Evolutionary conservation across 192 early-diverging fungal genomes (phyloP), one percentile per base, ranked within the genome.

Genomic region (Dispira parvispora): DNA sequence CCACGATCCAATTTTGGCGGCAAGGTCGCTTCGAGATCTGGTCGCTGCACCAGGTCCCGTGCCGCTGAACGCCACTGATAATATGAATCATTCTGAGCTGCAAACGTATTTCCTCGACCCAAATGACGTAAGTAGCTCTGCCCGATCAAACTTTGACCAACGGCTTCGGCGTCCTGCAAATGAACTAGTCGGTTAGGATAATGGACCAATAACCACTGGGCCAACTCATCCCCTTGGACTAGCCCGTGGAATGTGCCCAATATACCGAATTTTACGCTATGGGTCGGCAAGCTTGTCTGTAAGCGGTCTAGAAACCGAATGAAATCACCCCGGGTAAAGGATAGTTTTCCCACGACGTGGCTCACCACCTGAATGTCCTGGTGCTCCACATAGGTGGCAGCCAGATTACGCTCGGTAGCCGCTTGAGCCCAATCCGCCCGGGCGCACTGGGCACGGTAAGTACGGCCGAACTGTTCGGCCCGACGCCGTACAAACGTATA

Each of bases 1-100:
- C 32, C 32, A 38, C 32, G 32, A 38, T 38, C 32, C 8, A 56
- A 46, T 5, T 43, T 45, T 52, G 52, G 16, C 14, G 57, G 23
- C 11, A 45, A 52, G 25, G 46, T 45, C 8, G 45, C 53, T 13
- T 56, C 63, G 45, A 56, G 27, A 13, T 56, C 52, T 2, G 63
- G 52, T 10, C 47, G 45, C 12, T 45, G 20, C 65, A 69, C 63
- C 38, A 78, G 73, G 55, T 80, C 67, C 49, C 80, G 78, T 43
- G 81, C 76, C 5, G 74, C 71, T 46, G 68, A 72, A 53, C 82
- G 77, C 85, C 85, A 89, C 67, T 89, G 87, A 69, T 86, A 89
- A 68, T 80, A 81, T 26, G 78, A 73, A 42, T 75, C 74, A 27
- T 82, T 57, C 9, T 69, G 75, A 32, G 82, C 73, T 56, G 80